A percentile compares a stretch with the other conserved stretches of the same genome.
These are phyloP conservation scores for Venturia asperata DNA, from an alignment of 2,329 filamentous ascomycete genomes.

Conservation along the genomic window DNA sequence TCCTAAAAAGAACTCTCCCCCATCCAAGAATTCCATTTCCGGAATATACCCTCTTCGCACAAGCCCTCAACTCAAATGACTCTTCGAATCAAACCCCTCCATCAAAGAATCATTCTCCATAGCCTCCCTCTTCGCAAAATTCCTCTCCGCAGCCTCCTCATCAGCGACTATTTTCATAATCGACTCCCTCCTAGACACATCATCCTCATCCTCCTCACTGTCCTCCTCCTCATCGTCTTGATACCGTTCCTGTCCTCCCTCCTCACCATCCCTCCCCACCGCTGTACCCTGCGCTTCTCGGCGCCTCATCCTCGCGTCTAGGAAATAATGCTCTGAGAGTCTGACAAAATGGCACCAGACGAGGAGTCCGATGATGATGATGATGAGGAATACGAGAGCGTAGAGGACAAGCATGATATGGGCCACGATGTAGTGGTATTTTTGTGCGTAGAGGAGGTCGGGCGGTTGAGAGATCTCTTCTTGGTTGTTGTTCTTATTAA, in stretches of 20 bases:
- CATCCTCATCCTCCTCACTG: background rate
- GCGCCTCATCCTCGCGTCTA: too few species aligned
- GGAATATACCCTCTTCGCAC: too few species aligned
- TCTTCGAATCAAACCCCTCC: background rate
- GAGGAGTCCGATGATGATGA: too few species aligned
- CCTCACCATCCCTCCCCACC: background rate
- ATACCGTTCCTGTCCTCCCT: background rate
- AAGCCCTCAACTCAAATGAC: background rate
- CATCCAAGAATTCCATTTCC: background rate
- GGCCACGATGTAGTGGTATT: too few species aligned
- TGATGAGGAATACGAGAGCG: too few species aligned
- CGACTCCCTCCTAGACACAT: background rate
- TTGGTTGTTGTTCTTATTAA: too few species aligned
- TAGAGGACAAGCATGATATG: too few species aligned
- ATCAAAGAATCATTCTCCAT: constrained; percentile 9
- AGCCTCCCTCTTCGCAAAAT: background rate
- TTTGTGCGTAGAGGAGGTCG: too few species aligned
- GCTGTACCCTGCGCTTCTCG: too few species aligned
- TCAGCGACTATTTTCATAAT: background rate
- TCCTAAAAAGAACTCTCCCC: background rate
- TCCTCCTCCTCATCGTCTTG: background rate
- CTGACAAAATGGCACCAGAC: too few species aligned
- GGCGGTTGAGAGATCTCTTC: too few species aligned
- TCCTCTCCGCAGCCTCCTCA: background rate
- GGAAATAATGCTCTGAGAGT: too few species aligned